phyloP scores from a whole-genome alignment of 371 early-diverging fungal species.

The Sanchytrium tribonematis region DNA sequence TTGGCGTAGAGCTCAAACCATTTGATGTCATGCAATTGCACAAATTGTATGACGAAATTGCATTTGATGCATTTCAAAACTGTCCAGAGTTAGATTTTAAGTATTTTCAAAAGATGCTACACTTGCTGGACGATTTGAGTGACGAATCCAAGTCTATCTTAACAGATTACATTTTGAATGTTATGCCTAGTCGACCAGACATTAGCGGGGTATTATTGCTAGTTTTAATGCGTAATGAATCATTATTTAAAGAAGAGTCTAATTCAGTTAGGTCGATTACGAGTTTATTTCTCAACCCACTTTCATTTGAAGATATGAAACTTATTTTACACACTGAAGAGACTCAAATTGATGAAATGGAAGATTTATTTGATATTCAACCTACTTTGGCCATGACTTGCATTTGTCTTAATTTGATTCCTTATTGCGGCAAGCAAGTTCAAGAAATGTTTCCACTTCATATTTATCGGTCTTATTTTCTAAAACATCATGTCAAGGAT shows the following conservation, averaged over 20 bases:
- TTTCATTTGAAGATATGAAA: not conserved
- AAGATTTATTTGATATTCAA: not conserved
- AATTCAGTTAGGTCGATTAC: not conserved
- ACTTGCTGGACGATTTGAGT: no score
- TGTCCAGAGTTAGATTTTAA: not conserved
- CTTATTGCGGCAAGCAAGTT: no score
- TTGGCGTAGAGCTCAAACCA: no score
- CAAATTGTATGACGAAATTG: no score
- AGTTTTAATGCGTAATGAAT: not conserved
- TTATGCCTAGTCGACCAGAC: not conserved
- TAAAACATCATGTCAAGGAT: not conserved
- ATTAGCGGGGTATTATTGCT: not conserved
- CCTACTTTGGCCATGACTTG: not conserved
- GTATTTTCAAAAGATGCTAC: not conserved
- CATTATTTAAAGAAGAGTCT: not conserved
- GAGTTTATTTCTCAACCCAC: not conserved
- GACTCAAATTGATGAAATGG: not conserved
- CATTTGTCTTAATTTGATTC: not conserved
- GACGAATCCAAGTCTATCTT: not conserved
- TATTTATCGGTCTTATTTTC: not conserved
- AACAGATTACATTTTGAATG: not conserved
- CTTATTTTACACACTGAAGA: not conserved
- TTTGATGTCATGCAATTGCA: no score
- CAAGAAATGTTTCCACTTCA: no score
- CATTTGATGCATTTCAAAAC: no score